Evolutionary conservation across 257 asterid species (phyloP), one percentile per base, ranked within the genome.

Genomic region (Handroanthus guayacan): DNA sequence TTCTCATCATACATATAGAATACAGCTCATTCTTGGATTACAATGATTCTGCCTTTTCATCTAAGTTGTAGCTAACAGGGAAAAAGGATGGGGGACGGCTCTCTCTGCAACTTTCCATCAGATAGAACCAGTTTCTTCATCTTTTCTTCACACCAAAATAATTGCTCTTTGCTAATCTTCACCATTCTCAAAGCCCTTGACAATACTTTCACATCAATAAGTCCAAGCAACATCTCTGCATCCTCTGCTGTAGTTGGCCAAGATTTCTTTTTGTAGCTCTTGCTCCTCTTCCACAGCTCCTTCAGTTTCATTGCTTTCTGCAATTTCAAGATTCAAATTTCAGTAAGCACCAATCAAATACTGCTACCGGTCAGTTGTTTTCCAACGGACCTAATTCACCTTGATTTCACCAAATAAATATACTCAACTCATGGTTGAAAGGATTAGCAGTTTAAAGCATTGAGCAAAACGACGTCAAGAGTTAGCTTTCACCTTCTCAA

Each of bases 71-170:
- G 54, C 85, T 83, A 85, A 51, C 88, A 84, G 68, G 97, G 97
- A 79, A 95, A 95, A 71, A 95, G 84, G 61, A 84, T 56, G 9
- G 97, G 91, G 25, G 97, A 86, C 1, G 98, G 97, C 71, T 92
- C 98, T 62, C 99, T 91, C 74, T 62, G 93, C 76, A 95, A 79
- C 82, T 92, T 92, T 16, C 95, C 97, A 16, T 85, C 86, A 0
- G 79, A 62, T 14, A 88, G 54, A 13, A 80, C 85, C 68, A 91
- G 57, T 78, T 86, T 95, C 86, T 93, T 92, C 92, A 86, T 87
- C 92, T 89, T 95, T 43, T 90, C 97, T 74, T 92, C 97, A 4
- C 98, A 93, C 97, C 99, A 95, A 67, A 89, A 74, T 52, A 91
- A 56, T 58, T 92, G 97, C 16, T 89, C 92, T 69, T 85, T 89